Evolutionary conservation across 2,329 filamentous ascomycete genomes (phyloP), one percentile per base, ranked within the genome.

Genomic region (Beauveria caledonica): DNA sequence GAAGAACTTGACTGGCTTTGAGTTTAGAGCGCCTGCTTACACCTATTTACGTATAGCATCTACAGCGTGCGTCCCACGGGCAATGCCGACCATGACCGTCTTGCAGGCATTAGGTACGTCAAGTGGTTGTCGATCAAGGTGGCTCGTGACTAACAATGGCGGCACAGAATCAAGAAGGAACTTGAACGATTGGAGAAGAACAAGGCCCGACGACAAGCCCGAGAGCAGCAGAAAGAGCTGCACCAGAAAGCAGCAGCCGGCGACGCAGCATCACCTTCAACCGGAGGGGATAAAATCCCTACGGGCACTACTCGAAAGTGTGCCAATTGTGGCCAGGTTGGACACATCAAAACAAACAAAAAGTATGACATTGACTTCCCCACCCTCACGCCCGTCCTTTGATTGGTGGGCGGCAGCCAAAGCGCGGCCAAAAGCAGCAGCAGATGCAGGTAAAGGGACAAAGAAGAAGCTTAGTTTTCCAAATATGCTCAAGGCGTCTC

Each of bases 321-420:
- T 76, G 94, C 94, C 66, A 97, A 97, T 74, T 99, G 94, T 76
- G 94, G 94, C 55, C 89, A 94, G 73, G 89, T 96, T 59, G 94
- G 94, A 36, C 94, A 99, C 71, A 99, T 99, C 80, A 97, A 97
- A 76, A 97, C 93, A 52, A 97, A 97, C 80, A 96, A 97, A 78
- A 97, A 97, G 91, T 94, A 84, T 76, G 80, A 74, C 58, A 42
- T 61, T 55, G 52, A 55, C 63, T 59, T 40, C 68, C 63, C 71
- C 69, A 62, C 65, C 69, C 65, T 64, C 68, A 44, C 64, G 62
- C 50, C 59, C 62, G 46, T 58, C 66, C 27, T 74, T 72, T 69
- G 70, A 73, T 69, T 73, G 72, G 72, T 73, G 65, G 67, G 53
- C 46, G 59, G 62, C 64, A 63, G 5, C 46, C 39, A 63, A 61